phyloP scores from a whole-genome alignment of 768 basidiomycete species.

The Calocera viscosa region DNA sequence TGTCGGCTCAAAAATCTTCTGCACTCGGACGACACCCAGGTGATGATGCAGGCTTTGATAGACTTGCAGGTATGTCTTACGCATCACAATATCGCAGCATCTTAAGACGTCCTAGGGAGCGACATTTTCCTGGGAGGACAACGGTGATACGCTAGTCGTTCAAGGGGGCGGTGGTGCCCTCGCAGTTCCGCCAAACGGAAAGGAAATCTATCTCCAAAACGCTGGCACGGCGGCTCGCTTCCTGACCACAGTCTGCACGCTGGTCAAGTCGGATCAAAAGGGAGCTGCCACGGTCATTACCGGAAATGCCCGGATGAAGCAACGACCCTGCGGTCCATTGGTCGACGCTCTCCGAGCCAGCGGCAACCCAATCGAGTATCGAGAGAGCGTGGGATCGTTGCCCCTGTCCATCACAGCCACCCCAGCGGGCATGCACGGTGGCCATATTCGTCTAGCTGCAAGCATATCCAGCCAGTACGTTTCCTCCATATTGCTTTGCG shows the following conservation, averaged over 20 bases:
- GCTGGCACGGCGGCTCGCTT: conserved; percentile 97
- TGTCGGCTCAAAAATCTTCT: conserved; percentile 81
- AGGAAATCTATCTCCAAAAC: conserved; percentile 89
- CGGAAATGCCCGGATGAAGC: conserved; percentile 97
- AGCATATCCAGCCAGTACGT: conserved; percentile 97
- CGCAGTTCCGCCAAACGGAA: conserved; percentile 60
- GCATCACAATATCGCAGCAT: background rate
- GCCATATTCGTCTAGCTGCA: conserved; percentile 74
- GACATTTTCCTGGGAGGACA: conserved; percentile 87
- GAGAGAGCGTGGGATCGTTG: conserved; percentile 72
- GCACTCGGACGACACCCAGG: conserved; percentile 96
- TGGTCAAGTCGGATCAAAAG: conserved; percentile 43
- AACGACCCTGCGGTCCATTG: conserved; percentile 89
- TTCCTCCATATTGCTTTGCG: conserved; percentile 89
- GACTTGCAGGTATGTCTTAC: conserved; percentile 58
- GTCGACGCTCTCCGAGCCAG: conserved; percentile 80
- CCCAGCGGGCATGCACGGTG: conserved; percentile 61
- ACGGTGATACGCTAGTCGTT: conserved; percentile 89
- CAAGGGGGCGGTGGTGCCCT: conserved; percentile 73
- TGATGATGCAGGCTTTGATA: conserved; percentile 92
- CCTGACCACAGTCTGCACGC: conserved; percentile 89
- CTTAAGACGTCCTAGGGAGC: conserved; percentile 50
- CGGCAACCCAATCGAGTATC: conserved; percentile 62
- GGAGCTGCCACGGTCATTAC: conserved; percentile 64
- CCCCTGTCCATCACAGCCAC: conserved; percentile 71